Evolutionary conservation across 2,329 filamentous ascomycete genomes (phyloP).

Genomic region (Lizonia empirigonia): DNA sequence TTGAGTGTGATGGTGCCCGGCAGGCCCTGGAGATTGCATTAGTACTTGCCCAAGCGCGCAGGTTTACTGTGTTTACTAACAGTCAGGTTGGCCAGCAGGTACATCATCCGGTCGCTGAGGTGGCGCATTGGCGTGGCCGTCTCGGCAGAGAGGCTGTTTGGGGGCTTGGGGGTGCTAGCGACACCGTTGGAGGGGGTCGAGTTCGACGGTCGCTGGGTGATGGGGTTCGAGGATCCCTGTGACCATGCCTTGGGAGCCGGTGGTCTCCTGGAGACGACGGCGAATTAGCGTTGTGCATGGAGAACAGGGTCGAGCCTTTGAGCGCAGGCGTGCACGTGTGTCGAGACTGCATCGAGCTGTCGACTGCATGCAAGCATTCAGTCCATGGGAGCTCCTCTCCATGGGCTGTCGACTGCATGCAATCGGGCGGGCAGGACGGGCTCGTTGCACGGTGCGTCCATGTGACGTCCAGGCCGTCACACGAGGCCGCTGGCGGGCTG

Average conservation of each 20-base stretch:
- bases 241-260: conserved; percentile 65
- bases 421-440: too few relatives aligned
- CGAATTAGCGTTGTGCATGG: conserved; percentile 34
- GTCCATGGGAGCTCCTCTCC: too few relatives aligned
- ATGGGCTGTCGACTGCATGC: too few relatives aligned
- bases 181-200: conserved; percentile 61
- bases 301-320: not conserved
- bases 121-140: conserved; percentile 61
- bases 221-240: conserved; percentile 62
- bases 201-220: conserved; percentile 61
- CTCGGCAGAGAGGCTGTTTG: conserved; percentile 54
- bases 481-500: conserved; percentile 21
- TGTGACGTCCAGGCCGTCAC: conserved; percentile 43
- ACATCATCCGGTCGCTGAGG: conserved; percentile 64
- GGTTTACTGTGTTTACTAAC: conserved; percentile 51
- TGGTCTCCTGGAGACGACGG: conserved; percentile 52
- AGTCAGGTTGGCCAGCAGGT: conserved; percentile 63
- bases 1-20: conserved; percentile 62
- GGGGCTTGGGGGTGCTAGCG: conserved; percentile 49
- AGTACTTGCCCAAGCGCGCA: conserved; percentile 7
- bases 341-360: too few relatives aligned
- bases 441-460: conserved; percentile 42
- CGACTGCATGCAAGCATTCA: too few relatives aligned
- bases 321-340: not conserved
- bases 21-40: conserved; percentile 55